Base-by-base conservation (phyloP, 495 filamentous ascomycete species). In the Viridothelium virens region DNA sequence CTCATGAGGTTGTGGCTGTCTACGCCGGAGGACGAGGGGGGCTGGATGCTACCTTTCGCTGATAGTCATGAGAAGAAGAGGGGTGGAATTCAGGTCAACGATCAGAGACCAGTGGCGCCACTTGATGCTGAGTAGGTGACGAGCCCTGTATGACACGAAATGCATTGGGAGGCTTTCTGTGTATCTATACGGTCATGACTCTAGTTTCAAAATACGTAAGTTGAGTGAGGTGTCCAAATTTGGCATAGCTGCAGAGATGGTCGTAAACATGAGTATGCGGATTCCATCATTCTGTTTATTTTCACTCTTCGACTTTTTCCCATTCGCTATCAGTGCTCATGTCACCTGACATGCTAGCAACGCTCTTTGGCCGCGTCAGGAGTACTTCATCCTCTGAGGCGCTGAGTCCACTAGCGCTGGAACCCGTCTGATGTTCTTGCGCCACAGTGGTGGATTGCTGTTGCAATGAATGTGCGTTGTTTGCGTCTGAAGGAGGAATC, bases 1-100 rank as follows among this genome's bases (percentile, higher is more conserved):
- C 77, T 96, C n/a, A 89, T 96, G 84, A 79, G 91, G 33, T 74
- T 95, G 63, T 96, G 91, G 91, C 76, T 96, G 56, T 85, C 87
- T 5, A 88, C 86, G 14, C 91, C 91, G 0, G 90, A 93, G 78
- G 74, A 75, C 37, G 91, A 95, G 74, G 91, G 91, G 0, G 91
- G 91, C 0, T 96, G 91, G 91, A 87, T 83, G 63, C 75, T 93
- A 75, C 90, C 90, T 11, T 93, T 91, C 75, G 84, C 84, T 70
- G 91, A 95, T 80, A 86, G 84, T 62, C 78, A 84, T 66, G 85
- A 92, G 80, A 89, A 89, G 82, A 96, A 94, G 80, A 77, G 91
- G 18, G 90, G 91, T 0, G 91, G 91, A 0, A 87, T 96, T 62
- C 91, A 95, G 76, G 91, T 96, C 12, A 84, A 94, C 76, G 83